Evolutionary conservation across 2,329 filamentous ascomycete genomes (phyloP).

Genomic region (Hirsutella minnesotensis): DNA sequence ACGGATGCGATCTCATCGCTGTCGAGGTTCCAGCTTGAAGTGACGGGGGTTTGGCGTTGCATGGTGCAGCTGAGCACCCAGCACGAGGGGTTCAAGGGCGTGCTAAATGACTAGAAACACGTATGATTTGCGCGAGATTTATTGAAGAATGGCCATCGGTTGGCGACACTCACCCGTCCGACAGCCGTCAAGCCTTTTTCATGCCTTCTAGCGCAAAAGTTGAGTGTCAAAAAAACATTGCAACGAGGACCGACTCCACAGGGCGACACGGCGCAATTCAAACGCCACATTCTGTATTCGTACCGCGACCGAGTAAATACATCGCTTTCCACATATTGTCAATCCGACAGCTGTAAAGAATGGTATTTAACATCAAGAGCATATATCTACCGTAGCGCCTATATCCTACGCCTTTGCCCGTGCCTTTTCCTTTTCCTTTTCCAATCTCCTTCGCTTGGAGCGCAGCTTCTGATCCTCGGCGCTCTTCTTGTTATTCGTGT

Average conservation of each 20-base stretch:
- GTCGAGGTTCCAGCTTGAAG: constrained; percentile 27
- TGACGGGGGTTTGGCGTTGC: constrained; percentile 1
- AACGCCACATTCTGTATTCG: no score
- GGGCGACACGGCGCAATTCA: no score
- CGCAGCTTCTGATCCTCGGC: constrained; percentile 79
- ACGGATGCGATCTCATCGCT: constrained; percentile 35
- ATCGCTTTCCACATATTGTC: neutral
- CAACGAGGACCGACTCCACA: no score
- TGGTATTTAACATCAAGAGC: neutral
- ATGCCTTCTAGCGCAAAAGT: no score
- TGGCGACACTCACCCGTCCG: no score
- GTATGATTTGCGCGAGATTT: no score
- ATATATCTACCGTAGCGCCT: neutral
- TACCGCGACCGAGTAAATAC: no score
- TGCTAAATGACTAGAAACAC: no score
- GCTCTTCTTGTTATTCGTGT: constrained; percentile 88
- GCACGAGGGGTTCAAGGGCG: neutral
- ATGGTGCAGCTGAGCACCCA: neutral
- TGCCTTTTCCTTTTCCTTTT: constrained; percentile 46
- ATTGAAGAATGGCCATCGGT: no score
- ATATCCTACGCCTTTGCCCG: constrained; percentile 19
- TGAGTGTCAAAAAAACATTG: no score
- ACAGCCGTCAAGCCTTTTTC: no score
- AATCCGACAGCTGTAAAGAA: neutral
- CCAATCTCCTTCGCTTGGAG: constrained; percentile 81